phyloP scores from a whole-genome alignment of 2,329 filamentous ascomycete genomes.

The Xylaria multiplex region DNA sequence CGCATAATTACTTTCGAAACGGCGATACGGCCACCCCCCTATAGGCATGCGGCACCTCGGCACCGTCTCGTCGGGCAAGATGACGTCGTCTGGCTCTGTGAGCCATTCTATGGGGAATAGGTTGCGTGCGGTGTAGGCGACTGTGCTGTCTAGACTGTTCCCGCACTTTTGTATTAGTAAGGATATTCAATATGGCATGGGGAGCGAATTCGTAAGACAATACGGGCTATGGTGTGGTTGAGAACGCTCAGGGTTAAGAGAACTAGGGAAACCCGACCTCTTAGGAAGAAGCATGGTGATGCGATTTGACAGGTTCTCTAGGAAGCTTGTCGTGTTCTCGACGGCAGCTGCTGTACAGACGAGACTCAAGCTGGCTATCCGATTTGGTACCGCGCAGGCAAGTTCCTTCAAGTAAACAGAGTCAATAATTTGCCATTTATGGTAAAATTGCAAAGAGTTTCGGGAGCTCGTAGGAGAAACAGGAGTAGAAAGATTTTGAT shows the following conservation, averaged over 20 bases:
- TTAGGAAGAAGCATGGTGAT: constrained; percentile 73
- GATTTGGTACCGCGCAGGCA: constrained; percentile 61
- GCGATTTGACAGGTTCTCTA: constrained; percentile 71
- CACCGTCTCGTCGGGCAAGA: constrained; percentile 56
- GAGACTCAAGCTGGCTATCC: constrained; percentile 67
- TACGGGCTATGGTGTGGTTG: not conserved
- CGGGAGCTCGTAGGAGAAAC: no score
- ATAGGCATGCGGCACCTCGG: constrained; percentile 52
- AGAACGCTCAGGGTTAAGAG: no score
- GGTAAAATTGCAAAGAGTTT: no score
- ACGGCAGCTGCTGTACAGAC: constrained; percentile 70
- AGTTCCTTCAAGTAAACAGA: constrained; percentile 62
- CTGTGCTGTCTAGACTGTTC: constrained; percentile 67
- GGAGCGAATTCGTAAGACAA: not conserved
- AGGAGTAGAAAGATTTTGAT: no score
- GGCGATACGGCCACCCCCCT: constrained; percentile 43
- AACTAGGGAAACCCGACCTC: constrained; percentile 40
- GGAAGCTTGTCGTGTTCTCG: constrained; percentile 69
- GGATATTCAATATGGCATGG: not conserved
- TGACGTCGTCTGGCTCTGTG: constrained; percentile 65
- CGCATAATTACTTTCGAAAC: constrained; percentile 80
- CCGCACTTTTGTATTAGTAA: constrained; percentile 2
- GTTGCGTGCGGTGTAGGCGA: constrained; percentile 71
- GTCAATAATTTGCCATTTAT: no score
- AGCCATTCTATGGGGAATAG: constrained; percentile 76